These are phyloP conservation scores for Boletus rubroflammeus DNA, from an alignment of 768 basidiomycete genomes.

Conservation along the genomic window DNA sequence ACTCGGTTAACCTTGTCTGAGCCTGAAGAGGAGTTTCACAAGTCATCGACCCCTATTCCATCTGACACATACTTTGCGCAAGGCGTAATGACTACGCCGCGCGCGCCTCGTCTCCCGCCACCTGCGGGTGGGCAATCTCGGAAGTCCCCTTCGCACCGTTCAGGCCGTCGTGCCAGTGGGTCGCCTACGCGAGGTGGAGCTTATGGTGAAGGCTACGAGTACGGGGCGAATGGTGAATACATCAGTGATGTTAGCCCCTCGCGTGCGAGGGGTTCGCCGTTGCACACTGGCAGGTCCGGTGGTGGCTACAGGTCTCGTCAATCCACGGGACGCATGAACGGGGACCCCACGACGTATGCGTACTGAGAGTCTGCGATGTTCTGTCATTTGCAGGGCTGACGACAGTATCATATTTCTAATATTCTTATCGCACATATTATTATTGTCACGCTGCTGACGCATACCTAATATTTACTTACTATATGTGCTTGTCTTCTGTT, in stretches of 20 bases:
- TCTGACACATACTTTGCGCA: background rate
- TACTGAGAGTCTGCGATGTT: background rate
- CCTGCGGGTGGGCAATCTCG: background rate
- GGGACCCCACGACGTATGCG: background rate
- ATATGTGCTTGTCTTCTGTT: no score
- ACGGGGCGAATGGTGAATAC: no score
- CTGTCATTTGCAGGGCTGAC: background rate
- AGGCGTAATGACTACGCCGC: background rate
- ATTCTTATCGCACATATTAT: background rate
- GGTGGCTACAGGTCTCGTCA: background rate
- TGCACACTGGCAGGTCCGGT: background rate
- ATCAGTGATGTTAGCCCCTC: background rate
- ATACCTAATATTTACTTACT: background rate
- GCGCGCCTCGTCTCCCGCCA: background rate
- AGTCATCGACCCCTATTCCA: background rate
- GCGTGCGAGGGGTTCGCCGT: background rate
- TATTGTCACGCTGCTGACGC: no score
- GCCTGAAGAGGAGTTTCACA: background rate
- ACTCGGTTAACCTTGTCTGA: conserved; percentile 5
- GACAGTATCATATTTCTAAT: background rate
- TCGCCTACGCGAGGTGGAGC: background rate
- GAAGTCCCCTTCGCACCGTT: background rate
- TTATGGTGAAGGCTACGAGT: no score
- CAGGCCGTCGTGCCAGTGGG: background rate
- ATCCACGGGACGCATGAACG: background rate